Evolutionary conservation across 345 rosid species (phyloP).

Genomic region (Boechera divaricarpa): DNA sequence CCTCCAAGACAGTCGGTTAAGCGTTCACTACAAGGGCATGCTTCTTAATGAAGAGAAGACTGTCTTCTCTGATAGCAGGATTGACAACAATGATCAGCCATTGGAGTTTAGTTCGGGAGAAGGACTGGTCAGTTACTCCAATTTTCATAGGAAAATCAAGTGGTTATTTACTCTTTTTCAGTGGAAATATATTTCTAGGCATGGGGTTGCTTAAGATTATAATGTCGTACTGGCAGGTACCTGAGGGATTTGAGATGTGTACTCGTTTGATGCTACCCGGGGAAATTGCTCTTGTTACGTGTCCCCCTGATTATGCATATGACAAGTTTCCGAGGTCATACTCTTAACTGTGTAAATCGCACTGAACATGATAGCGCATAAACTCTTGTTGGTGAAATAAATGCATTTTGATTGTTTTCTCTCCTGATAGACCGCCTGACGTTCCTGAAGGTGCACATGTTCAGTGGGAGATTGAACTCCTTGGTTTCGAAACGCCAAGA

Average conservation of each 20-base stretch:
- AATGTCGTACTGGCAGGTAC: slow-evolving; percentile 58
- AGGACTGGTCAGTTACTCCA: slow-evolving; percentile 72
- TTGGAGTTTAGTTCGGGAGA: slow-evolving; percentile 96
- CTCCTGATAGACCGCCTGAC: slow-evolving; percentile 64
- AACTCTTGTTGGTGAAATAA: neutral
- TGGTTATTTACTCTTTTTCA: neutral
- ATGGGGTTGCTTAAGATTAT: neutral
- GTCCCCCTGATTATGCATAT: slow-evolving; percentile 97
- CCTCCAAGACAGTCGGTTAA: slow-evolving; percentile 82
- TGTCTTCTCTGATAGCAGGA: slow-evolving; percentile 77
- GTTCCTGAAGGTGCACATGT: slow-evolving; percentile 92
- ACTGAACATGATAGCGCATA: slow-evolving; percentile 19
- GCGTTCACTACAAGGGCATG: slow-evolving; percentile 88
- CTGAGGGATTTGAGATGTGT: slow-evolving; percentile 98
- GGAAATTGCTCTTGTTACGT: slow-evolving; percentile 87
- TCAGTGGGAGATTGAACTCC: slow-evolving; percentile 97
- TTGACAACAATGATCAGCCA: slow-evolving; percentile 77
- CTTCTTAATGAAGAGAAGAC: slow-evolving; percentile 80
- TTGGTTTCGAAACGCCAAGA: slow-evolving; percentile 92
- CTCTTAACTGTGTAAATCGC: slow-evolving; percentile 40
- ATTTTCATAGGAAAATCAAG: neutral
- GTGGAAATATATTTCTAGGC: slow-evolving; percentile 2
- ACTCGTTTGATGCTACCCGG: slow-evolving; percentile 96
- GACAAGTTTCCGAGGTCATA: slow-evolving; percentile 89
- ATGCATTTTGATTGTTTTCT: slow-evolving; percentile 5